Evolutionary conservation across 108 stramenopile genomes (phyloP), one percentile per base, ranked within the genome.

Genomic region (Hondaea fermentalgiana): DNA sequence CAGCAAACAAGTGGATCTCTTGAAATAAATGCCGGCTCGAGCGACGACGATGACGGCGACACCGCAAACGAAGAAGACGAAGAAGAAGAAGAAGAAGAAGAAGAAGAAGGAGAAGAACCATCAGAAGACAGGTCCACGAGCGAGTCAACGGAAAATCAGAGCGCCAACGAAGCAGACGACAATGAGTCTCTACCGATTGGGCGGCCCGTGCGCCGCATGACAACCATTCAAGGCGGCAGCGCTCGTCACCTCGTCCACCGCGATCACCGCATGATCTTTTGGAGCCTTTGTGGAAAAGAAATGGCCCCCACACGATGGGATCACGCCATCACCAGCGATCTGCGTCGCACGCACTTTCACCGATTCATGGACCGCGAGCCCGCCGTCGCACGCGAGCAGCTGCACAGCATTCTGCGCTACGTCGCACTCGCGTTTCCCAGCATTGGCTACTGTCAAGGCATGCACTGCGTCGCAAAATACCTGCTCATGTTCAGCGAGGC

Each of bases 371-470:
- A 83, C 51, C 76, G 76, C 76, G 51, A 53, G 6, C 49, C 76
- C 43, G 23, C 19, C 45, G 76, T 83, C 10, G 76, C 76, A 12
- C 76, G 76, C 25, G 76, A 83, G 28, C 76, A 83, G 76, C 51
- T 83, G 76, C 76, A 83, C 51, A 83, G 76, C 51, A 83, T 83
- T 83, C 51, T 83, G 23, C 76, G 76, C 25, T 83, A 83, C 51
- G 76, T 83, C n/a, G 76, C 76, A 6, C n/a, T 83, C 6, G 76
- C 76, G 10, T 83, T 83, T 3, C 76, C 76, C 28, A 25, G n/a
- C 16, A 83, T 53, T 53, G 76, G 76, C 45, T 83, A 83, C 76
- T 83, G 76, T 4, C 76, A 83, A 35, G 76, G 76, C 49, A 83
- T 83, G 76, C 76, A 83, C 4, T 83, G 76, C 28, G 76, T 83